Evolutionary conservation across 1,139 yeast genomes (phyloP).

Genomic region (Suhomyces anneliseae): DNA sequence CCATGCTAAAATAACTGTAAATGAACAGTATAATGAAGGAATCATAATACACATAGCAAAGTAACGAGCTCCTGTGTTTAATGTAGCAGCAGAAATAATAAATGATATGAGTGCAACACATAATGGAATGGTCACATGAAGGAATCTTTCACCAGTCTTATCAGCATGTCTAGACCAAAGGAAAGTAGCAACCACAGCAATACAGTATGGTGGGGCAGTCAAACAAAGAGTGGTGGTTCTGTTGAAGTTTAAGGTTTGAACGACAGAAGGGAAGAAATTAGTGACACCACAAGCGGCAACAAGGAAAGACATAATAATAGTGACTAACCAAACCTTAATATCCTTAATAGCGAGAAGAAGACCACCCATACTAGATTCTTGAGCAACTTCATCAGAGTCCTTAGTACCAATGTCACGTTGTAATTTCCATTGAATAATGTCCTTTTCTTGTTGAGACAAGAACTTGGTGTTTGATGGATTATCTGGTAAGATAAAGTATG

Average conservation of each 20-base stretch:
- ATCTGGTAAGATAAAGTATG: slow-evolving; percentile 23
- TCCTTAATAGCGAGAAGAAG: slow-evolving; percentile 44
- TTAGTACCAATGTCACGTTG: slow-evolving; percentile 40
- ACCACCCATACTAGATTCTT: slow-evolving; percentile 18
- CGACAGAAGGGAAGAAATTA: slow-evolving; percentile 62
- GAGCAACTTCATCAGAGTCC: slow-evolving; percentile 34
- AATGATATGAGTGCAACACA: slow-evolving; percentile 47
- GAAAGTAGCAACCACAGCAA: slow-evolving; percentile 55
- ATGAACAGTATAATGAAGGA: slow-evolving; percentile 57
- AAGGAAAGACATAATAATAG: slow-evolving; percentile 47
- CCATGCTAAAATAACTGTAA: slow-evolving; percentile 57
- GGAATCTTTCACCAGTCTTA: slow-evolving; percentile 55
- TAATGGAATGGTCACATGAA: slow-evolving; percentile 50
- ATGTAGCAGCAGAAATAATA: slow-evolving; percentile 54
- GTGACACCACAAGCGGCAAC: slow-evolving; percentile 62
- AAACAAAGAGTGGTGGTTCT: slow-evolving; percentile 52
- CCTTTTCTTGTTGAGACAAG: slow-evolving; percentile 20
- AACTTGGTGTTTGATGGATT: slow-evolving; percentile 23
- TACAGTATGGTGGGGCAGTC: slow-evolving; percentile 61
- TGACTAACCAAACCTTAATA: slow-evolving; percentile 47
- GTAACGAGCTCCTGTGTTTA: slow-evolving; percentile 59
- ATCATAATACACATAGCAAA: slow-evolving; percentile 64
- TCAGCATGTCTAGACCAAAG: slow-evolving; percentile 61
- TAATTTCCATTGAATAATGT: slow-evolving; percentile 34
- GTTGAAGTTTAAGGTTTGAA: slow-evolving; percentile 51